Evolutionary conservation across 208 protist species (phyloP).

Genomic region (Leishmania amazonensis): DNA sequence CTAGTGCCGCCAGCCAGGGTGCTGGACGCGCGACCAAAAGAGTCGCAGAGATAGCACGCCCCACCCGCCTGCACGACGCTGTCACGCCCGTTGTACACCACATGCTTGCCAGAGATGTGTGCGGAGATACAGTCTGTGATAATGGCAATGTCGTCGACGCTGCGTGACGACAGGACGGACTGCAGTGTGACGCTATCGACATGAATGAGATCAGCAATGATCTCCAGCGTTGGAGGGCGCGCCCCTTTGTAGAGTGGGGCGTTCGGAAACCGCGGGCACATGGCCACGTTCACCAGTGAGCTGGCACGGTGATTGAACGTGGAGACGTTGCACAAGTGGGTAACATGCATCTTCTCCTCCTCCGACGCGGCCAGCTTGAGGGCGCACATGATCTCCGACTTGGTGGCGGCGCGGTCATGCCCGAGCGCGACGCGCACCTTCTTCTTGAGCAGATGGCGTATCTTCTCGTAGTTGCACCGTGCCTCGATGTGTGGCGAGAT

Average conservation of each 20-base stretch:
- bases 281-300: constrained; percentile 58
- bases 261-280: constrained; percentile 61
- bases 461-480: constrained; percentile 43
- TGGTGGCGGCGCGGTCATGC: constrained; percentile 56
- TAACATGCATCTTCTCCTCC: constrained; percentile 60
- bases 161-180: constrained; percentile 43
- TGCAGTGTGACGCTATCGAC: constrained; percentile 60
- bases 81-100: constrained; percentile 65
- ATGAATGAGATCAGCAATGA: constrained; percentile 72
- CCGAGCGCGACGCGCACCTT: constrained; percentile 55
- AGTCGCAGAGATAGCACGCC: constrained; percentile 64
- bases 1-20: constrained; percentile 68
- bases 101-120: constrained; percentile 50
- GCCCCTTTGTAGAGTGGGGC: constrained; percentile 54
- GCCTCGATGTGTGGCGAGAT: constrained; percentile 70
- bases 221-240: constrained; percentile 59
- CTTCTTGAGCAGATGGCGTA: constrained; percentile 47
- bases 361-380: constrained; percentile 38
- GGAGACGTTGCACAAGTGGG: constrained; percentile 76
- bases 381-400: constrained; percentile 60
- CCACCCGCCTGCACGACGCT: constrained; percentile 60
- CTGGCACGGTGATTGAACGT: constrained; percentile 67
- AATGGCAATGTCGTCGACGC: constrained; percentile 52
- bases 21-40: constrained; percentile 40
- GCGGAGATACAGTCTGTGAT: constrained; percentile 78